A percentile compares a stretch with the other conserved stretches of the same genome.
Conservation (phyloP, 2,329 filamentous ascomycete species). For the Elsinoe perseae region DNA sequence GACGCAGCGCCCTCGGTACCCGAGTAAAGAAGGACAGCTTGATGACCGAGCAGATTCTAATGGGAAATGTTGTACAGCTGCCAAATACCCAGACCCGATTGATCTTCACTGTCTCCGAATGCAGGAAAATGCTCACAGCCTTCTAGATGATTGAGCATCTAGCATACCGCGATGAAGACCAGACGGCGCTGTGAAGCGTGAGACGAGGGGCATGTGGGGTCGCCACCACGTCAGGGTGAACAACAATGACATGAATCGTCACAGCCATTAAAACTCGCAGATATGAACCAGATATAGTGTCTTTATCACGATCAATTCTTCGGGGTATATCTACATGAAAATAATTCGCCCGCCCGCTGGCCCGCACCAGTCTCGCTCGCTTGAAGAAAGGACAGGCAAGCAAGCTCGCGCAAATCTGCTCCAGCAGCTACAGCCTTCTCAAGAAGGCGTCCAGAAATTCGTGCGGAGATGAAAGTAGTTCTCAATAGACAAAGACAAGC, state of each 20-base stretch:
- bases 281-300: neutral
- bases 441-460: neutral
- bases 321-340: slow-evolving; percentile 6
- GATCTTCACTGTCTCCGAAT: no score
- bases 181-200: no score
- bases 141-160: no score
- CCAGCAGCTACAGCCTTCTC: neutral
- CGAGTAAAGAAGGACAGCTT: neutral
- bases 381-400: neutral
- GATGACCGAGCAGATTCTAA: no score
- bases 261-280: neutral
- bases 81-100: no score
- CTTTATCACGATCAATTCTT: neutral
- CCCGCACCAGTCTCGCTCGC: neutral
- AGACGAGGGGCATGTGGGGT: slow-evolving; percentile 10
- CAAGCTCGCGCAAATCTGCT: slow-evolving; percentile 9
- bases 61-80: no score
- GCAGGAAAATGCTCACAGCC: no score
- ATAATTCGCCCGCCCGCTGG: neutral
- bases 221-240: slow-evolving; percentile 3
- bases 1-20: neutral
- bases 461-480: neutral
- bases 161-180: no score
- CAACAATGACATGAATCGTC: neutral
- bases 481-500: neutral